Evolutionary conservation across 1,284 basidiomycete species (phyloP).

Genomic region (Vanrija sp.): DNA sequence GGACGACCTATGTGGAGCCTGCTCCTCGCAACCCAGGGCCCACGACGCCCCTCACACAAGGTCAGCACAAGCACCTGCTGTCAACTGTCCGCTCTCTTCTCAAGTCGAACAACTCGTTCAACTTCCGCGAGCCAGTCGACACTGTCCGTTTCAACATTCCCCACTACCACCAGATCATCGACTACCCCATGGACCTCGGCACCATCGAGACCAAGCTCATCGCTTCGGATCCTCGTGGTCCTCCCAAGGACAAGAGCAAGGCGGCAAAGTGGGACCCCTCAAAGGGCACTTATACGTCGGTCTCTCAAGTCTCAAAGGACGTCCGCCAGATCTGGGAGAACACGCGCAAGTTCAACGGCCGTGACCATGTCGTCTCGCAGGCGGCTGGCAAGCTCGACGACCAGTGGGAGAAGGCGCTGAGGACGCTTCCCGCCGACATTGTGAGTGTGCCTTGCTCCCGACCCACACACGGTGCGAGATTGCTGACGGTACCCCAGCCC

Average conservation of each 20-base stretch:
- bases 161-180: constrained; percentile 83
- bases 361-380: constrained; percentile 71
- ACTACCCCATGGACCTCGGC: constrained; percentile 90
- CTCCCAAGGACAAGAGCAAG: constrained; percentile 54
- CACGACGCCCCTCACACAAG: constrained; percentile 42
- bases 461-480: not conserved
- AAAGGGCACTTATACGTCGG: constrained; percentile 68
- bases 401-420: constrained; percentile 82
- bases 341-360: constrained; percentile 86
- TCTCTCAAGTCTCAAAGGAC: constrained; percentile 76
- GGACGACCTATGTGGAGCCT: constrained; percentile 34
- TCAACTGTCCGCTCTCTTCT: constrained; percentile 78
- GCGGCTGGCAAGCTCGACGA: constrained; percentile 79
- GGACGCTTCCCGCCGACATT: constrained; percentile 70
- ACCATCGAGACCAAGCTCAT: constrained; percentile 85
- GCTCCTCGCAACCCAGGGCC: constrained; percentile 37
- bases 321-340: constrained; percentile 85
- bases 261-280: constrained; percentile 50
- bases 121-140: constrained; percentile 88
- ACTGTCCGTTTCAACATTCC: constrained; percentile 84
- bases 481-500: constrained; percentile 2
- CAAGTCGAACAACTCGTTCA: constrained; percentile 68
- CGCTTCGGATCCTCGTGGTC: constrained; percentile 62
- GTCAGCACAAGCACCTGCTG: constrained; percentile 77
- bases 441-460: constrained; percentile 34